Evolutionary conservation across 495 filamentous ascomycete genomes (phyloP).

Genomic region (Talaromyces stipitatus): DNA sequence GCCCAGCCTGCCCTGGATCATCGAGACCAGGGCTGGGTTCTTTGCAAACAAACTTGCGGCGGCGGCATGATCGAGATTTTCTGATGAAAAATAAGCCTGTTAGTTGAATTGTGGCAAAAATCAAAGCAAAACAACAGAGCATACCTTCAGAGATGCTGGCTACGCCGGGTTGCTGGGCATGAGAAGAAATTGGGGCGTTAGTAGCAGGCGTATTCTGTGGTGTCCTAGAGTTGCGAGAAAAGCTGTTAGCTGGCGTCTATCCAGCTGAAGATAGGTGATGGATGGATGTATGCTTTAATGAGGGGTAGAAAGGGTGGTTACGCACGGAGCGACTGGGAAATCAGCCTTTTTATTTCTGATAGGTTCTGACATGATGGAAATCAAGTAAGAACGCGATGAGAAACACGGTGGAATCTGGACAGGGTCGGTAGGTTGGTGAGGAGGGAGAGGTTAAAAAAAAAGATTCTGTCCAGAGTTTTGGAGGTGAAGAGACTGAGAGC

Average conservation of each 20-base stretch:
- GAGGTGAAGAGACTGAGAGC: constrained; percentile 29
- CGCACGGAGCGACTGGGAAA: constrained; percentile 76
- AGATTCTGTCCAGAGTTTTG: constrained; percentile 26
- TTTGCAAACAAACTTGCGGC: constrained; percentile 89
- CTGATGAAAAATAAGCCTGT: constrained; percentile 34
- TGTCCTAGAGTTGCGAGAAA: constrained; percentile 48
- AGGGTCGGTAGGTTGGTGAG: constrained; percentile 1
- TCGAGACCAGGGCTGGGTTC: constrained; percentile 85
- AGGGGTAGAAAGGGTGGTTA: constrained; percentile 17
- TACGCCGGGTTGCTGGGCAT: constrained; percentile 90
- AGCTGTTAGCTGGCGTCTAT: constrained; percentile 3
- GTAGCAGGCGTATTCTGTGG: constrained; percentile 93
- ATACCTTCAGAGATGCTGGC: constrained; percentile 96
- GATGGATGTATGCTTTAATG: neutral
- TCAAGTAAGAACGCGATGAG: constrained; percentile 3
- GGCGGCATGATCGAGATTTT: constrained; percentile 79
- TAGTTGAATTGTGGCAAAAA: neutral
- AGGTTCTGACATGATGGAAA: constrained; percentile 70
- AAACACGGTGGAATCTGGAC: neutral
- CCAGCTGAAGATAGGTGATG: neutral
- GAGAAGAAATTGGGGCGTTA: constrained; percentile 95
- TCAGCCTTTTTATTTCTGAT: constrained; percentile 86
- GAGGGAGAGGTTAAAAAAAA: constrained; percentile 19
- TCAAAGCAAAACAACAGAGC: constrained; percentile 21
- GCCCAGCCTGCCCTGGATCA: constrained; percentile 95